phyloP scores from a whole-genome alignment of 2,329 filamentous ascomycete genomes.

The Niveomyces coronatus region DNA sequence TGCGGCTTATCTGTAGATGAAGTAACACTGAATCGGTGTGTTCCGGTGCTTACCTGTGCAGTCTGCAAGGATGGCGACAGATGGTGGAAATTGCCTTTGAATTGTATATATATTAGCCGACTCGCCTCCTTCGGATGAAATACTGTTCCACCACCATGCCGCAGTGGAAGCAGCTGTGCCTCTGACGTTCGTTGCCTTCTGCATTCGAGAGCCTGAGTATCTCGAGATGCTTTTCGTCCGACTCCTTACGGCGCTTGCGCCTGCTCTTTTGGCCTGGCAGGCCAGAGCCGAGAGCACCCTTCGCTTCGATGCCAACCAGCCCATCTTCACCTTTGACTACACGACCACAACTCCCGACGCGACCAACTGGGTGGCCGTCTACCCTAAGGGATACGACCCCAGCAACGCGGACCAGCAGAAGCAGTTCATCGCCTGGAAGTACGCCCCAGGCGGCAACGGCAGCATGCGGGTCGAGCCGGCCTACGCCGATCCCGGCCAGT shows the following conservation, averaged over 20 bases:
- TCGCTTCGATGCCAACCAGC: not conserved
- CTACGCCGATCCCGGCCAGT: not conserved
- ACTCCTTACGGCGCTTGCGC: not conserved
- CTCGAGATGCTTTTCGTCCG: not conserved
- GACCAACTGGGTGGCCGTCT: slow-evolving; percentile 19
- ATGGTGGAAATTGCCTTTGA: too few relatives aligned
- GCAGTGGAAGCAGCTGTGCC: too few relatives aligned
- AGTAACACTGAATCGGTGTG: too few relatives aligned
- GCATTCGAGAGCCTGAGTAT: not conserved
- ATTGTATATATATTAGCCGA: too few relatives aligned
- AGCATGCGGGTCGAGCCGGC: slow-evolving; percentile 9
- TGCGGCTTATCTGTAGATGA: too few relatives aligned
- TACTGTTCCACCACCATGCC: too few relatives aligned
- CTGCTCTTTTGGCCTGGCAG: not conserved
- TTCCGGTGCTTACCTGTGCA: too few relatives aligned
- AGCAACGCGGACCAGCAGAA: slow-evolving; percentile 9
- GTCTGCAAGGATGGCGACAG: too few relatives aligned
- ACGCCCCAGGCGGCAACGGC: slow-evolving; percentile 12
- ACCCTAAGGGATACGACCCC: slow-evolving; percentile 13
- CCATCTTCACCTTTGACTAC: slow-evolving; percentile 15
- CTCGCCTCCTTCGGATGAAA: too few relatives aligned
- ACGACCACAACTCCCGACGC: slow-evolving; percentile 11
- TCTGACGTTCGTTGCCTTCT: too few relatives aligned
- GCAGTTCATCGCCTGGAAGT: slow-evolving; percentile 15
- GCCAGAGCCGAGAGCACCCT: slow-evolving; percentile 2